A percentile compares a stretch with the other conserved stretches of the same genome.
phyloP scores from a whole-genome alignment of 208 protist genomes.

The Endotrypanum monterogeii region DNA sequence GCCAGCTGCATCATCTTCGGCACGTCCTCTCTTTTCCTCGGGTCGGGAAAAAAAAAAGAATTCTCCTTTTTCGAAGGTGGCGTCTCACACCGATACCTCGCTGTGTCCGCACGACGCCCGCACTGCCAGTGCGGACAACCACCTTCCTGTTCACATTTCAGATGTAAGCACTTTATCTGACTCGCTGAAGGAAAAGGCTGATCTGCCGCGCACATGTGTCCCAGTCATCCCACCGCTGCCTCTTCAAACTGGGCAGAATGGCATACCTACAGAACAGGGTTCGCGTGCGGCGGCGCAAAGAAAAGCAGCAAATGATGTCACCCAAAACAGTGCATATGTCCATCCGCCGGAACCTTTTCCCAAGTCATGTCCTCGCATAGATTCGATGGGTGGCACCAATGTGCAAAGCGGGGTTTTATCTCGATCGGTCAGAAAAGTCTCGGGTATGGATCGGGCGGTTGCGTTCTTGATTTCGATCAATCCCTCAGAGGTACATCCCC shows the following conservation, averaged over 20 bases:
- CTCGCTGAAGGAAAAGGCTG: background rate
- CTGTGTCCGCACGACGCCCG: constrained; percentile 13
- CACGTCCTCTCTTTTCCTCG: background rate
- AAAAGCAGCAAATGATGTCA: background rate
- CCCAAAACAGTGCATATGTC: background rate
- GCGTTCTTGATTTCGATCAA: constrained; percentile 27
- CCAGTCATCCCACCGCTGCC: background rate
- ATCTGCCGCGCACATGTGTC: background rate
- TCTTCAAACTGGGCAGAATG: background rate
- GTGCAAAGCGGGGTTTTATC: background rate
- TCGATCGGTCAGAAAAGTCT: constrained; percentile 10
- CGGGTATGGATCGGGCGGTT: constrained; percentile 15
- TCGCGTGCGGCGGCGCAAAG: background rate
- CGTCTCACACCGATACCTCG: constrained; percentile 8
- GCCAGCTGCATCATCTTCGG: background rate
- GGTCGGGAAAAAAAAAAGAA: too few species aligned
- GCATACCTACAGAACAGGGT: background rate
- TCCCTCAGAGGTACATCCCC: constrained; percentile 18
- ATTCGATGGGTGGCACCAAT: background rate
- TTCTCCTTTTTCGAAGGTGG: constrained; percentile 22
- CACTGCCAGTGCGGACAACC: constrained; percentile 10
- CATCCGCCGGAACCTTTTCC: background rate
- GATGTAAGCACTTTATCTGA: constrained; percentile 1
- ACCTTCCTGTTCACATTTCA: background rate
- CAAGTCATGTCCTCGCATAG: background rate